Conservation (phyloP, 2,329 filamentous ascomycete species). For the Herpotrichia juniperi region DNA sequence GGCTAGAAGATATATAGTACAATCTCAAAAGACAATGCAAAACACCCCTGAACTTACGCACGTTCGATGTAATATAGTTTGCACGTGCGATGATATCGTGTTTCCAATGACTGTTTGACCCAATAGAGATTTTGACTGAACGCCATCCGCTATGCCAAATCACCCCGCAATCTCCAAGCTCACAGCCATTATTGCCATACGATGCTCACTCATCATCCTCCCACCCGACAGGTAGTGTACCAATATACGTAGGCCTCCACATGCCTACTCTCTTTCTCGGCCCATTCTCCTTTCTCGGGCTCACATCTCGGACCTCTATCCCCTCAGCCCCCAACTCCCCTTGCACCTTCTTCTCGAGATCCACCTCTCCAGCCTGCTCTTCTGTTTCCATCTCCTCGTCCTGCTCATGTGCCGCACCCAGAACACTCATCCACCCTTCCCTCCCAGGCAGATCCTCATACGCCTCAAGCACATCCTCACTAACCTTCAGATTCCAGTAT, state of each 20-base stretch:
- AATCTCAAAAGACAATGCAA: too few species aligned
- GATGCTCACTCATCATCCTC: slow-evolving; percentile 27
- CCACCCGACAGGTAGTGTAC: slow-evolving; percentile 31
- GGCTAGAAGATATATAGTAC: too few species aligned
- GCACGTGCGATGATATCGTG: too few species aligned
- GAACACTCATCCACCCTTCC: slow-evolving; percentile 27
- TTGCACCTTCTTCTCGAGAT: not conserved
- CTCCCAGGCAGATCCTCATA: slow-evolving; percentile 17
- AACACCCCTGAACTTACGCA: too few species aligned
- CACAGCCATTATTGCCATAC: not conserved
- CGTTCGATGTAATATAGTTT: too few species aligned
- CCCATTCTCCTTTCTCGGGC: slow-evolving; percentile 21
- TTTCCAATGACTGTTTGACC: not conserved
- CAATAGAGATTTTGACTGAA: not conserved
- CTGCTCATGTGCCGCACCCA: slow-evolving; percentile 33
- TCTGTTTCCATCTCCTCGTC: not conserved
- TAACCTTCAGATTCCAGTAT: slow-evolving; percentile 46
- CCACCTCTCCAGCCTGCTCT: not conserved
- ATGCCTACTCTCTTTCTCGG: slow-evolving; percentile 38
- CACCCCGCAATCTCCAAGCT: too few species aligned
- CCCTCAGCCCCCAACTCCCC: slow-evolving; percentile 2
- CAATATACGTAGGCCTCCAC: slow-evolving; percentile 41
- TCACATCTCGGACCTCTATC: slow-evolving; percentile 1
- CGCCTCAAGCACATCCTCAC: slow-evolving; percentile 34
- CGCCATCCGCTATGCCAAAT: slow-evolving; percentile 1